These are phyloP conservation scores for Physcomitrellopsis africana DNA, from an alignment of 225 moss, liverwort and hornwort genomes.

Conservation along the genomic window DNA sequence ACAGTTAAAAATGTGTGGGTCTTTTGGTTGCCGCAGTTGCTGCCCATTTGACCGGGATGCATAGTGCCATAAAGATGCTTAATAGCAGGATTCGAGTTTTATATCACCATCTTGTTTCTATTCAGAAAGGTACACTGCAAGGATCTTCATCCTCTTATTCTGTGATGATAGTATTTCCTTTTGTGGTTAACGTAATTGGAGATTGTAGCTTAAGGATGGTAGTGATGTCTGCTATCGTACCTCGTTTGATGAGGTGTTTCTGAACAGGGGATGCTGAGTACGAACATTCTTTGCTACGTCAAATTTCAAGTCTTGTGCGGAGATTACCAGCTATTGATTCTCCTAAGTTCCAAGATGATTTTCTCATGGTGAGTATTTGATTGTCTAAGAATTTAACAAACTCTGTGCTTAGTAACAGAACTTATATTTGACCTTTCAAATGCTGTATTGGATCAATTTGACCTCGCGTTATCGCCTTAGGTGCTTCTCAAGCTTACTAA, in stretches of 20 bases:
- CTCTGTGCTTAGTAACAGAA: not conserved
- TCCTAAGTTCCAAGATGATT: conserved; percentile 97
- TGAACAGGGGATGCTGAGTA: conserved; percentile 84
- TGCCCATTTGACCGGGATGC: conserved; percentile 98
- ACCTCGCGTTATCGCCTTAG: conserved; percentile 10
- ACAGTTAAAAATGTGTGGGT: conserved; percentile 19
- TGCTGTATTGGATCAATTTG: not conserved
- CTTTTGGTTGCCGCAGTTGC: conserved; percentile 65
- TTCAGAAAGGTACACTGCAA: conserved; percentile 74
- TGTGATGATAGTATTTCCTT: not conserved
- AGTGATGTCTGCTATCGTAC: conserved; percentile 7
- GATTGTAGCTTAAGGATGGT: not conserved
- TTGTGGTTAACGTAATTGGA: not conserved
- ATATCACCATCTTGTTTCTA: conserved; percentile 91
- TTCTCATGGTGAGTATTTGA: conserved; percentile 72
- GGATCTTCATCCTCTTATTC: not conserved
- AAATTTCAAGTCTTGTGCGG: conserved; percentile 94
- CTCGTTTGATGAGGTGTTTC: conserved; percentile 30
- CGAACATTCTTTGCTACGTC: conserved; percentile 91
- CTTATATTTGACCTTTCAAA: conserved; percentile 1
- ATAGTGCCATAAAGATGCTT: conserved; percentile 99
- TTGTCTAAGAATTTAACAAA: conserved; percentile 15
- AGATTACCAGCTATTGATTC: conserved; percentile 98
- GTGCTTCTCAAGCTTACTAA: not conserved
- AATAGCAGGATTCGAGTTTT: conserved; percentile 92